These are phyloP conservation scores for Auricularia sp. DNA, from an alignment of 768 basidiomycete genomes.

Conservation along the genomic window DNA sequence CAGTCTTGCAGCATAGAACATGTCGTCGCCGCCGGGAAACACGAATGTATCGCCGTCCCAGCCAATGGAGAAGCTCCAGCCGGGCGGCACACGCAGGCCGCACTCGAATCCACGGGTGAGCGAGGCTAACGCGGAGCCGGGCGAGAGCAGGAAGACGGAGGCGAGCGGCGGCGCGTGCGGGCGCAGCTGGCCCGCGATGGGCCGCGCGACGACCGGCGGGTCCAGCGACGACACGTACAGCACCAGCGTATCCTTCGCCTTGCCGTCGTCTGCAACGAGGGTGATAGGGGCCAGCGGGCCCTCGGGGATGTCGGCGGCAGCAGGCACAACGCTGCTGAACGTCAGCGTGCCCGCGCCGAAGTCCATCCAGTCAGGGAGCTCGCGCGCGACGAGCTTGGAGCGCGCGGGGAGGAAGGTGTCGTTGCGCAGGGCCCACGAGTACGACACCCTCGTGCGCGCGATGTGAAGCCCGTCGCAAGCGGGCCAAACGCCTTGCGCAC, in stretches of 20 bases:
- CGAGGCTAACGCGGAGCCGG: conserved; percentile 44
- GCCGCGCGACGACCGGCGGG: conserved; percentile 41
- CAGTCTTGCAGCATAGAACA: conserved; percentile 57
- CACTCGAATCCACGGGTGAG: conserved; percentile 15
- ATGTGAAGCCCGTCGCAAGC: conserved; percentile 60
- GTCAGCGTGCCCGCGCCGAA: conserved; percentile 54
- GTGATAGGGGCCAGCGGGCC: conserved; percentile 29
- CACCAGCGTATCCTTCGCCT: conserved; percentile 37
- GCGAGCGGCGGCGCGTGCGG: conserved; percentile 53
- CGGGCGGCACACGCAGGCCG: conserved; percentile 58
- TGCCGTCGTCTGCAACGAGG: conserved; percentile 40
- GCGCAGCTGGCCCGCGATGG: conserved; percentile 52
- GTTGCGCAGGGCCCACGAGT: conserved; percentile 57
- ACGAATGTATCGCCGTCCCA: conserved; percentile 56
- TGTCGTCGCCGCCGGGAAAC: conserved; percentile 19
- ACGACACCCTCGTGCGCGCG: conserved; percentile 55
- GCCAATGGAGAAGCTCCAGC: conserved; percentile 88
- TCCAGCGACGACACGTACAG: conserved; percentile 44
- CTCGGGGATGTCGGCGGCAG: conserved; percentile 51
- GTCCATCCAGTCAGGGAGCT: conserved; percentile 68
- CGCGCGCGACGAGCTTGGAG: conserved; percentile 20
- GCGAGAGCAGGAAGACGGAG: conserved; percentile 61
- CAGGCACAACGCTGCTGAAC: conserved; percentile 59
- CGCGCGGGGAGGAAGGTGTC: conserved; percentile 43
- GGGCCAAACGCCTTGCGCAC: conserved; percentile 82